Evolutionary conservation across 352 stramenopile genomes (phyloP).

Genomic region (Globisporangium camurandrum): DNA sequence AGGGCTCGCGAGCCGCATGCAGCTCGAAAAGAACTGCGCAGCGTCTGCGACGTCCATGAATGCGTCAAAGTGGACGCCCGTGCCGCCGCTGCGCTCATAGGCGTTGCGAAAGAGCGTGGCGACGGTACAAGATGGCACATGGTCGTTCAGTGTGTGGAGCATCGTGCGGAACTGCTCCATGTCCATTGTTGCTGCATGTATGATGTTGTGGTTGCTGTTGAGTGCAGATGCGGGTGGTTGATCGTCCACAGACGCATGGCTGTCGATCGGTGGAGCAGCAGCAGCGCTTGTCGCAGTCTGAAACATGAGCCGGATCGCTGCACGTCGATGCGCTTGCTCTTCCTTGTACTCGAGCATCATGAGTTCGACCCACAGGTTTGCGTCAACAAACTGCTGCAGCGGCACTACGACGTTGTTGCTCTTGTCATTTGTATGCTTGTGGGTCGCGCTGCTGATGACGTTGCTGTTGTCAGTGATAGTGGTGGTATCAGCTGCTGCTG

Average conservation of each 20-base stretch:
- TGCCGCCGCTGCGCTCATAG: constrained; percentile 56
- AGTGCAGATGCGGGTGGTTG: no score
- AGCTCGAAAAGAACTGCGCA: constrained; percentile 83
- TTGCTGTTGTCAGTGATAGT: no score
- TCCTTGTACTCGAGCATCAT: constrained; percentile 90
- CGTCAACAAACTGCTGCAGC: constrained; percentile 53
- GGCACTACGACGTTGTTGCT: constrained; percentile 11
- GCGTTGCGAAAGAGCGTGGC: constrained; percentile 58
- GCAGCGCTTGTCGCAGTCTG: constrained; percentile 55
- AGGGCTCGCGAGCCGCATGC: constrained; percentile 70
- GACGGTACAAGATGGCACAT: constrained; percentile 54
- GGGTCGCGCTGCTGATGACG: not conserved
- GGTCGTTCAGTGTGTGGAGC: constrained; percentile 73
- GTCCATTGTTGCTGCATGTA: constrained; percentile 60
- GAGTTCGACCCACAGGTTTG: constrained; percentile 73
- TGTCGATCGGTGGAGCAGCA: no score
- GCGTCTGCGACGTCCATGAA: constrained; percentile 84
- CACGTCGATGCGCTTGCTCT: constrained; percentile 85
- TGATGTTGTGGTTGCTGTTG: no score
- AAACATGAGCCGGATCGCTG: constrained; percentile 90
- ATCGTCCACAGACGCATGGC: no score
- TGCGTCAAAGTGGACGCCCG: constrained; percentile 83
- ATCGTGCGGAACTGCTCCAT: constrained; percentile 89
- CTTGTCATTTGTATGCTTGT: not conserved
- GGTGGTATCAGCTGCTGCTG: no score